These are phyloP conservation scores for Cavenderia fasciculata DNA, from an alignment of 78 protist species.

Conservation along the genomic window DNA sequence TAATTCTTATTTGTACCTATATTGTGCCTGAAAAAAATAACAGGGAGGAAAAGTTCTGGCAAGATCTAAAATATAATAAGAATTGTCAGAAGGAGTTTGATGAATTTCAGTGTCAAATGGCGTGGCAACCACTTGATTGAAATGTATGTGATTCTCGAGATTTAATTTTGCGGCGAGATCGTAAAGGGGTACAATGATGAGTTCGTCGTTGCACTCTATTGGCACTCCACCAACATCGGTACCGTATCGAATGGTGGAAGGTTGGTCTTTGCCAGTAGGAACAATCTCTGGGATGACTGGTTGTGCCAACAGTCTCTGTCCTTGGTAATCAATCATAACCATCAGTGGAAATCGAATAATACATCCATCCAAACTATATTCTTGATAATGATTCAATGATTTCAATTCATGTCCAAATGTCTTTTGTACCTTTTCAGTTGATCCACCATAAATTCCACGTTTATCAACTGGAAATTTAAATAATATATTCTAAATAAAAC, in stretches of 20 bases:
- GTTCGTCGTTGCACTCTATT: too few relatives aligned
- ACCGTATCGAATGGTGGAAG: too few relatives aligned
- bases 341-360: slow-evolving; percentile 24
- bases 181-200: too few relatives aligned
- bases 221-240: too few relatives aligned
- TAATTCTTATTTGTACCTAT: neutral
- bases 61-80: neutral
- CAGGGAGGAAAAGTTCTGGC: slow-evolving; percentile 5
- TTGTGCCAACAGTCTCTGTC: slow-evolving; percentile 22
- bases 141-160: too few relatives aligned
- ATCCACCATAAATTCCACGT: neutral
- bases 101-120: too few relatives aligned
- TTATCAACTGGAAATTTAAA: neutral
- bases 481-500: neutral
- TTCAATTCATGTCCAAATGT: neutral
- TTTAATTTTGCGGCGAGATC: too few relatives aligned
- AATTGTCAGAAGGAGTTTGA: too few relatives aligned
- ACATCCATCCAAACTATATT: neutral
- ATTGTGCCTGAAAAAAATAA: too few relatives aligned
- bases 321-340: slow-evolving; percentile 36
- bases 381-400: neutral
- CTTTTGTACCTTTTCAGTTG: neutral
- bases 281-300: too few relatives aligned
- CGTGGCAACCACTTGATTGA: too few relatives aligned
- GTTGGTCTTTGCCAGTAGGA: too few relatives aligned